Evolutionary conservation across 2,329 filamentous ascomycete genomes (phyloP).

Genomic region (Colletotrichum higginsianum): DNA sequence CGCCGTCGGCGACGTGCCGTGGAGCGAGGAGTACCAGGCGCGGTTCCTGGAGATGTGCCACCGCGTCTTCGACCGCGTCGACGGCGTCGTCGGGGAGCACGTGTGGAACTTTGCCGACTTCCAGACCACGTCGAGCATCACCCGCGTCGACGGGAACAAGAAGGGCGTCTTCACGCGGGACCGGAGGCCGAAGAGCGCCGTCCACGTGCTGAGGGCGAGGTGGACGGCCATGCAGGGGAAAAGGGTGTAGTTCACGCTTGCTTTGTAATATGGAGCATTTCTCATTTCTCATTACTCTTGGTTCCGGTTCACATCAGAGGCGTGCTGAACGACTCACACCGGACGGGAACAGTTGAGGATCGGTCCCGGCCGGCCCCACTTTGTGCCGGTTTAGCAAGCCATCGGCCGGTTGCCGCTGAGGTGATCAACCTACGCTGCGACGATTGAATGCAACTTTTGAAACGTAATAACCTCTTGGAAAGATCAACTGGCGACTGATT

Average conservation of each 20-base stretch:
- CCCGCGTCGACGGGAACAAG: constrained; percentile 47
- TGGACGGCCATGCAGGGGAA: constrained; percentile 28
- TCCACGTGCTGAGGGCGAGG: constrained; percentile 39
- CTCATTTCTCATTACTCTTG: background rate
- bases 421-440: too few relatives aligned
- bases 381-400: background rate
- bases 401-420: too few relatives aligned
- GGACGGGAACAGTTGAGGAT: too few relatives aligned
- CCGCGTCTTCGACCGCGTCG: constrained; percentile 49
- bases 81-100: constrained; percentile 49
- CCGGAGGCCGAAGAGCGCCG: constrained; percentile 44
- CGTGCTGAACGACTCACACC: too few relatives aligned
- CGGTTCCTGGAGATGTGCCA: constrained; percentile 48
- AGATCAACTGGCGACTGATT: too few relatives aligned
- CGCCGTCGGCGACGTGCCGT: constrained; percentile 45
- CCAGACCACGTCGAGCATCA: constrained; percentile 43
- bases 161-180: constrained; percentile 48
- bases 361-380: background rate
- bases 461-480: too few relatives aligned
- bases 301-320: too few relatives aligned
- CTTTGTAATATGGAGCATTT: too few relatives aligned
- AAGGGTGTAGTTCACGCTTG: background rate
- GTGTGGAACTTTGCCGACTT: constrained; percentile 49
- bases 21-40: constrained; percentile 50
- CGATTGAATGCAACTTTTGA: too few relatives aligned